Percentiles rank a stretch among this genome's conserved stretches.
phyloP scores from a whole-genome alignment of 108 stramenopile species.

The Craspedostauros australis region DNA sequence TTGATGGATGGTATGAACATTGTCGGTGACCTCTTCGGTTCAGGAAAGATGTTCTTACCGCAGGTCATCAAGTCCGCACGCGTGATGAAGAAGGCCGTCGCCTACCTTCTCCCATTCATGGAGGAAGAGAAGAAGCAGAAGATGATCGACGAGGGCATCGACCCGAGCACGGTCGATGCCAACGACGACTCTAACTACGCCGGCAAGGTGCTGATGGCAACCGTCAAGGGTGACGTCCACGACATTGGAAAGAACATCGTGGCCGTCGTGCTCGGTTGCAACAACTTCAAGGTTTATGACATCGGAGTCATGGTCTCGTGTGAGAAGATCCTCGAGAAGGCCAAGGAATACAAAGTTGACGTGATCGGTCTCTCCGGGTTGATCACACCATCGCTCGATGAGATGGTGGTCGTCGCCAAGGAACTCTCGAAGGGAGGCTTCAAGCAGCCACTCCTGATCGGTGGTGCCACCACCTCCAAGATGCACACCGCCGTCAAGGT shows the following conservation, averaged over 20 bases:
- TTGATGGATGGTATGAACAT: conserved; percentile 99
- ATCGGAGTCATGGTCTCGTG: conserved; percentile 98
- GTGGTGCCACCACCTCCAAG: conserved; percentile 98
- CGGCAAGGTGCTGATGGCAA: conserved; percentile 98
- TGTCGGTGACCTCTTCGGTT: conserved; percentile 98
- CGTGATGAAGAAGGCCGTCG: conserved; percentile 99
- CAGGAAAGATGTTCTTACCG: conserved; percentile 99
- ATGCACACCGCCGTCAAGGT: conserved; percentile 99
- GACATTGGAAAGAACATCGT: conserved; percentile 99
- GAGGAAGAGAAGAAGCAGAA: conserved; percentile 94
- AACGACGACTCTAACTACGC: conserved; percentile 88
- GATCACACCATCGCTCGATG: conserved; percentile 98
- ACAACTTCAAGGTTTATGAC: conserved; percentile 99
- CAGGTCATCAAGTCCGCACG: conserved; percentile 99
- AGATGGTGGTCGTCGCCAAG: conserved; percentile 99
- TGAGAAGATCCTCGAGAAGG: conserved; percentile 92
- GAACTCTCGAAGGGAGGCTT: conserved; percentile 93
- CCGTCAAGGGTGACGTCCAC: conserved; percentile 99
- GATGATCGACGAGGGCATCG: conserved; percentile 79
- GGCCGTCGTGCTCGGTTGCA: conserved; percentile 98
- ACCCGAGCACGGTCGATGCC: conserved; percentile 72
- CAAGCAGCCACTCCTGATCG: conserved; percentile 95
- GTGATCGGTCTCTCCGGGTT: conserved; percentile 97
- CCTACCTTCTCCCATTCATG: conserved; percentile 98
- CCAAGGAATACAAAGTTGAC: conserved; percentile 92